Base-by-base conservation (phyloP, 2,329 filamentous ascomycete species). In the Aspergillus phoenicis region DNA sequence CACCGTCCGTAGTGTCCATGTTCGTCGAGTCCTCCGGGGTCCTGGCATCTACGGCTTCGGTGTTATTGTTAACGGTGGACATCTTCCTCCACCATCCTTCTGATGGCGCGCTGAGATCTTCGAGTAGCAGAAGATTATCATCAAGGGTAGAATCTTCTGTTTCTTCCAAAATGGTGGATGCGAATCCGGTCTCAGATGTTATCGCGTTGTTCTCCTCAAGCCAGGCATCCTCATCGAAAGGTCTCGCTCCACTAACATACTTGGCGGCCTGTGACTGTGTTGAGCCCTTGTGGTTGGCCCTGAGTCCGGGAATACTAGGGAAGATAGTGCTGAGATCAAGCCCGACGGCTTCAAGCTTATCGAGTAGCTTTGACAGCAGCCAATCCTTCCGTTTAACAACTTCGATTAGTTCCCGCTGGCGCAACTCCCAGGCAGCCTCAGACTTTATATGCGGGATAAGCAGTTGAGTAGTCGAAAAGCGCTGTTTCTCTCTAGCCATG, bases 361-460 rank as follows among this genome's bases (percentile, higher is more conserved):
- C 85, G 26, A 86, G 78, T 22, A 89, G 73, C 58, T 83, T 86
- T 7, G 76, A 77, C 54, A 89, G 83, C 17, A 84, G 80, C 69
- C 81, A 84, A 67, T 89, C 86, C 68, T 88, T 89, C 28, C 83
- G 81, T 57, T 77, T 75, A 11, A 89, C 71, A 45, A 80, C 78
- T 4, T 79, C 72, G 17, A 86, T 70, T 5, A 89, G 75, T 22
- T 75, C 75, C 28, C 76, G 71, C 24, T 86, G 78, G 36, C 83
- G 81, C 36, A 74, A 72, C 59, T 81, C 78, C 60, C 82, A 78
- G 2, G 75, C 75, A 33, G 80, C 76, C 17, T 82, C 80, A 22
- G 81, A 80, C 24, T 75, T 75, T 30, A 88, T 71, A 15, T 87
- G 73, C 2, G 86, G 85, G 5, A 82, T 71, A 8, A 87, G 75